Evolutionary conservation across 331 rosid species (phyloP).

Genomic region (Acacia concinna): DNA sequence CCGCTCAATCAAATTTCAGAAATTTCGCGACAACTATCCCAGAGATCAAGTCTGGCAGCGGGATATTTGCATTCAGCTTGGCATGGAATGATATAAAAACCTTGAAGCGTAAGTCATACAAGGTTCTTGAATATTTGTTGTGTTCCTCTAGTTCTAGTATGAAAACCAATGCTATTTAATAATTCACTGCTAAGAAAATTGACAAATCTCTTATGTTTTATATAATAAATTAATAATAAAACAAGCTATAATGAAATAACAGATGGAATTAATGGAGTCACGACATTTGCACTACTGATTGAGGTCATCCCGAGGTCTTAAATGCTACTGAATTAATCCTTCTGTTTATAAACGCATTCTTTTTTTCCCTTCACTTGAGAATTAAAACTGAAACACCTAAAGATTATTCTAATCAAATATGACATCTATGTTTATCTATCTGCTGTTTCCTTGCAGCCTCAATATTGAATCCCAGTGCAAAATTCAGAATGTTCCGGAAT

Average conservation of each 20-base stretch:
- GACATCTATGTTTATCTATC: constrained; percentile 24
- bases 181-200: no score
- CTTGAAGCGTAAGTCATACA: constrained; percentile 63
- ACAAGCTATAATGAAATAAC: not conserved
- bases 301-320: not conserved
- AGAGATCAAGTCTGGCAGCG: constrained; percentile 44
- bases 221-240: no score
- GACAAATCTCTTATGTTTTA: no score
- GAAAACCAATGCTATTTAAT: no score
- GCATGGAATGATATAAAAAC: constrained; percentile 57
- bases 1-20: not conserved
- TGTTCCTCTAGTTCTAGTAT: not conserved
- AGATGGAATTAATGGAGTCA: not conserved
- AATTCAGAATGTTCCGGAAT: constrained; percentile 40
- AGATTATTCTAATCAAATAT: constrained; percentile 19
- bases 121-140: not conserved
- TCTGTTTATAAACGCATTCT: not conserved
- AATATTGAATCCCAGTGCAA: constrained; percentile 43
- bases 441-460: constrained; percentile 49
- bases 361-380: constrained; percentile 5
- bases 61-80: constrained; percentile 76
- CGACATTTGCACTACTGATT: not conserved
- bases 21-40: not conserved
- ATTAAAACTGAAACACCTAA: not conserved
- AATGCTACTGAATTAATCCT: not conserved